Evolutionary conservation across 1,284 basidiomycete genomes (phyloP).

Genomic region (Pseudozyma sp.): DNA sequence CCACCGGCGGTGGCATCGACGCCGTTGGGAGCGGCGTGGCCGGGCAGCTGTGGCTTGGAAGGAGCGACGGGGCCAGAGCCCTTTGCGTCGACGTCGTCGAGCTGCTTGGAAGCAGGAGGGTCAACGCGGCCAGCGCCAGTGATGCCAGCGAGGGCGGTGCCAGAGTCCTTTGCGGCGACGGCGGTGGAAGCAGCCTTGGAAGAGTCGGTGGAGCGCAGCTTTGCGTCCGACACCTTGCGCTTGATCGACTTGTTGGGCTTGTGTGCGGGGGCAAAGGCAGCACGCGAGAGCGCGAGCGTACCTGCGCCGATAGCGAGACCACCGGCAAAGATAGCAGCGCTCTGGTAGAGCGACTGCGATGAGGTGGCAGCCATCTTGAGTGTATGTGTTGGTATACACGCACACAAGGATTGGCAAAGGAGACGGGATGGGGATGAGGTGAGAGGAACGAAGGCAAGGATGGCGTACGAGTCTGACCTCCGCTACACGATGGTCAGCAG

Average conservation of each 20-base stretch:
- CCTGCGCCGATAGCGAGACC: slow-evolving; percentile 64
- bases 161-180: slow-evolving; percentile 34
- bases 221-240: slow-evolving; percentile 54
- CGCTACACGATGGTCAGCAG: background rate
- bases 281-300: slow-evolving; percentile 58
- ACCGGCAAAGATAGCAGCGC: slow-evolving; percentile 64
- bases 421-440: slow-evolving; percentile 7
- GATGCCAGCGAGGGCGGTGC: slow-evolving; percentile 23
- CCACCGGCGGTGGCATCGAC: slow-evolving; percentile 46
- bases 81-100: slow-evolving; percentile 54
- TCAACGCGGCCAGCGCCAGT: slow-evolving; percentile 33
- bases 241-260: slow-evolving; percentile 58
- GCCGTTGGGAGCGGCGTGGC: slow-evolving; percentile 42
- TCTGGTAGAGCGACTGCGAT: slow-evolving; percentile 54
- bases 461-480: background rate
- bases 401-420: slow-evolving; percentile 15
- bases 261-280: slow-evolving; percentile 56
- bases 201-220: slow-evolving; percentile 22
- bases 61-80: slow-evolving; percentile 38
- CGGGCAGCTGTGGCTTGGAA: slow-evolving; percentile 33
- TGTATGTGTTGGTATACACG: slow-evolving; percentile 3
- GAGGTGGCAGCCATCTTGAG: slow-evolving; percentile 47
- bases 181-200: slow-evolving; percentile 13
- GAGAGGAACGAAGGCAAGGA: background rate
- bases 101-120: slow-evolving; percentile 51